Conservation (phyloP, 768 basidiomycete species). For the Lactarius hatsudake region DNA sequence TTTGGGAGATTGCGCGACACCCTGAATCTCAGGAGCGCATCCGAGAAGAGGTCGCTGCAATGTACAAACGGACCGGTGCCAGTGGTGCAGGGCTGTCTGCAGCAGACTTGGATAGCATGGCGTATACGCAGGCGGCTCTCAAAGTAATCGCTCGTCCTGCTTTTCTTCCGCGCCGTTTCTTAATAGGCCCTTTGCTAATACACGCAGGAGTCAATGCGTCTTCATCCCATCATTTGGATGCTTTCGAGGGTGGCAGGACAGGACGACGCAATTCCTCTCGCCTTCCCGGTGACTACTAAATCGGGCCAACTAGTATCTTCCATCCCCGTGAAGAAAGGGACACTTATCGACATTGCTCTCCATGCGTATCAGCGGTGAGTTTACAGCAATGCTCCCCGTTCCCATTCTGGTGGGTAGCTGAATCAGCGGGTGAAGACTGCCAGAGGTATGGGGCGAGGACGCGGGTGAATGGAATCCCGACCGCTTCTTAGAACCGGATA, state of each 20-base stretch:
- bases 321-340: constrained; percentile 22
- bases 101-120: constrained; percentile 21
- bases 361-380: constrained; percentile 20
- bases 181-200: too few species aligned
- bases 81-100: constrained; percentile 5
- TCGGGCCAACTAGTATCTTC: constrained; percentile 16
- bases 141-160: constrained; percentile 10
- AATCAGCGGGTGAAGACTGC: background rate
- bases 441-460: constrained; percentile 23
- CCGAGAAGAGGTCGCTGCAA: constrained; percentile 24
- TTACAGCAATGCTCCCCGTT: background rate
- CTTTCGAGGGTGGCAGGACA: constrained; percentile 8
- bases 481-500: constrained; percentile 18
- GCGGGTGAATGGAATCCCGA: constrained; percentile 20
- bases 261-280: constrained; percentile 18
- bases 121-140: constrained; percentile 18
- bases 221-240: constrained; percentile 21
- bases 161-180: background rate
- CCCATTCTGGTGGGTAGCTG: background rate
- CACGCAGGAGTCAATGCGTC: constrained; percentile 24
- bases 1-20: constrained; percentile 28
- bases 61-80: background rate
- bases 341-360: constrained; percentile 14
- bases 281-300: constrained; percentile 21
- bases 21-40: constrained; percentile 22